Base-by-base conservation (phyloP, 148 eudicot species). In the Dianthus caryophyllus region DNA sequence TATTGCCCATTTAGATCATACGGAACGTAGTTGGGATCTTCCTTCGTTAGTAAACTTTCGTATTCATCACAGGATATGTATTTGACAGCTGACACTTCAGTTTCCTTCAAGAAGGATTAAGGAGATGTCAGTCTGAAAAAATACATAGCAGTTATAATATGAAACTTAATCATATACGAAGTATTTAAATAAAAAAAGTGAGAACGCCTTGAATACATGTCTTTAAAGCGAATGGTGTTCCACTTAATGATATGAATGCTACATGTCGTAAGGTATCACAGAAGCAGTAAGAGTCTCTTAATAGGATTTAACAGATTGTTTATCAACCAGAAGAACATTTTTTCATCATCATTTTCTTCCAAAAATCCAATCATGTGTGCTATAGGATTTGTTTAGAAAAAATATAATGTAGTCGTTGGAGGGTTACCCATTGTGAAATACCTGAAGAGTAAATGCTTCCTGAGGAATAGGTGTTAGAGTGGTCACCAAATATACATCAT, bases 391-490 rank as follows among this genome's bases (percentile, higher is more conserved):
- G 50, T 60, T n/a, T n/a, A 30, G 24, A 31, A 59, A 60, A 11
- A 27, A 46, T 36, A 9, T 59, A 59, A 52, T 31, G 18, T 30
- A 9, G 18, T 10, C 38, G 22, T 11, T 24, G 3, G 36, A 58
- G 20, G 44, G n/a, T 33, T 31, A 18, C 63, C 31, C 24, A 18
- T 50, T 50, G 54, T 26, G 2, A 13, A 4, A 26, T 39, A 93
- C 98, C 96, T 93, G 98, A 69, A 93, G 95, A 71, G 90, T 82
- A 79, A 89, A 89, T 44, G 96, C 92, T 80, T 93, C 92, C 78
- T 84, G 73, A 38, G 98, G 96, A 26, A 93, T 87, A 54, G 98
- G 95, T 64, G 79, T 85, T 58, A 80, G 17, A 56, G 95, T 93
- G 67, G 98, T 89, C 58, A 90, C 87, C 64, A 93, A 75, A 80